These are phyloP conservation scores for Drosera spatulata DNA, from an alignment of 179 eudicot species.

Conservation along the genomic window DNA sequence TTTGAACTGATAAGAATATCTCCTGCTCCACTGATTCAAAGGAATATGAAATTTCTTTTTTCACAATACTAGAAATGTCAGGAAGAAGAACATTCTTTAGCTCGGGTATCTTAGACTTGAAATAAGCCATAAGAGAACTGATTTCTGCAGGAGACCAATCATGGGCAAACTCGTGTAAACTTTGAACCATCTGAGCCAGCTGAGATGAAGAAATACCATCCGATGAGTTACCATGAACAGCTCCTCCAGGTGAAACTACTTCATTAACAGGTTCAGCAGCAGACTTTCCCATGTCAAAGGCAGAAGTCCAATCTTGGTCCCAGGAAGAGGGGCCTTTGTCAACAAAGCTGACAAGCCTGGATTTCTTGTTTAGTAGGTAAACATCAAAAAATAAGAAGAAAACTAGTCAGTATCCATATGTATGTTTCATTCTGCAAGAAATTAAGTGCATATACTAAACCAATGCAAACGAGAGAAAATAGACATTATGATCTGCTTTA, in stretches of 20 bases:
- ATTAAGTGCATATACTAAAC: not conserved
- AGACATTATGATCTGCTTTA: not conserved
- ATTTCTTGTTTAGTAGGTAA: constrained; percentile 47
- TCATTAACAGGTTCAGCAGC: constrained; percentile 9
- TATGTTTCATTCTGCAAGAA: not conserved
- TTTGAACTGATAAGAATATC: constrained; percentile 40
- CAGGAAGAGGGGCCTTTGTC: constrained; percentile 73
- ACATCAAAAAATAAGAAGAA: not conserved
- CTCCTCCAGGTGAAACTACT: constrained; percentile 18
- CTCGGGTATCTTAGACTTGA: constrained; percentile 51
- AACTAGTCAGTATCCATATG: constrained; percentile 8
- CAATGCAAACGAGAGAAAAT: too few species aligned
- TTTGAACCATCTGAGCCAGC: constrained; percentile 44
- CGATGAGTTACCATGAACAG: constrained; percentile 15
- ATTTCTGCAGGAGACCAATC: constrained; percentile 58
- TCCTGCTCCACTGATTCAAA: constrained; percentile 62
- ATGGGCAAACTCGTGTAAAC: constrained; percentile 50
- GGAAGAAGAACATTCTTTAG: constrained; percentile 33
- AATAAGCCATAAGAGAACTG: constrained; percentile 50
- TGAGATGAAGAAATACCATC: constrained; percentile 29
- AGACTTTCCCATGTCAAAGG: constrained; percentile 20
- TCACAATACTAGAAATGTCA: constrained; percentile 16
- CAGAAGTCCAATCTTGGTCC: constrained; percentile 49
- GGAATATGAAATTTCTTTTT: constrained; percentile 29
- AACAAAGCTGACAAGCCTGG: constrained; percentile 69